These are phyloP conservation scores for Penicillium robsamsonii DNA, from an alignment of 495 filamentous ascomycete genomes.

Conservation along the genomic window DNA sequence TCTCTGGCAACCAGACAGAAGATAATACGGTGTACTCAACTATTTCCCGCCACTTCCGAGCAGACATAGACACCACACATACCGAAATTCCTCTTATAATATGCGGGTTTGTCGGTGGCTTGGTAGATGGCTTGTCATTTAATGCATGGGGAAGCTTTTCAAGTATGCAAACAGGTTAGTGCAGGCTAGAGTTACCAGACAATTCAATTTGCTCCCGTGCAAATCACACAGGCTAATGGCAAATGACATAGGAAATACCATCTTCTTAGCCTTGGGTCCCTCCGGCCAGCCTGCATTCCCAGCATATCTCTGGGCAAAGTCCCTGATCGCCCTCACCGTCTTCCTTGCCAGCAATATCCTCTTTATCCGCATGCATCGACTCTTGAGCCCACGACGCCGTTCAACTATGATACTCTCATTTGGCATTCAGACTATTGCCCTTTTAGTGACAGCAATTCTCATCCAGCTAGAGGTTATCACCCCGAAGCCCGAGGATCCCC, in stretches of 20 bases:
- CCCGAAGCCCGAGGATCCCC: slow-evolving; percentile 34
- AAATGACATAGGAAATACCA: slow-evolving; percentile 33
- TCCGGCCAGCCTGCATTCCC: slow-evolving; percentile 39
- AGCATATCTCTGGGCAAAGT: slow-evolving; percentile 43
- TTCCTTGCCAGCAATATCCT: slow-evolving; percentile 36
- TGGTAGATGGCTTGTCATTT: slow-evolving; percentile 42
- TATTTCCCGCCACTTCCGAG: slow-evolving; percentile 11
- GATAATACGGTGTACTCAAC: slow-evolving; percentile 15
- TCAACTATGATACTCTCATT: slow-evolving; percentile 56
- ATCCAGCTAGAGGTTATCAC: slow-evolving; percentile 44
- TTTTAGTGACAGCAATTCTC: slow-evolving; percentile 53
- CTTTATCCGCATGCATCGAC: slow-evolving; percentile 35
- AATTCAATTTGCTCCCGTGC: not conserved
- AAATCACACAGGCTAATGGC: not conserved
- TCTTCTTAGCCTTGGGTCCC: slow-evolving; percentile 40
- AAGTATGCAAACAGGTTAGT: slow-evolving; percentile 56
- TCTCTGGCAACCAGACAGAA: slow-evolving; percentile 22
- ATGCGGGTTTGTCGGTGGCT: slow-evolving; percentile 39
- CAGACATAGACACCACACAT: slow-evolving; percentile 23
- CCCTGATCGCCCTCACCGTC: slow-evolving; percentile 34
- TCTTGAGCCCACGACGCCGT: slow-evolving; percentile 39
- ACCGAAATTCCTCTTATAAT: slow-evolving; percentile 38
- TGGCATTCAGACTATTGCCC: slow-evolving; percentile 49
- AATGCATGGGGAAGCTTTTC: slow-evolving; percentile 56
- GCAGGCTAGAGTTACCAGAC: not conserved